phyloP scores from a whole-genome alignment of 108 stramenopile species.

The Skeletonema menzelii region DNA sequence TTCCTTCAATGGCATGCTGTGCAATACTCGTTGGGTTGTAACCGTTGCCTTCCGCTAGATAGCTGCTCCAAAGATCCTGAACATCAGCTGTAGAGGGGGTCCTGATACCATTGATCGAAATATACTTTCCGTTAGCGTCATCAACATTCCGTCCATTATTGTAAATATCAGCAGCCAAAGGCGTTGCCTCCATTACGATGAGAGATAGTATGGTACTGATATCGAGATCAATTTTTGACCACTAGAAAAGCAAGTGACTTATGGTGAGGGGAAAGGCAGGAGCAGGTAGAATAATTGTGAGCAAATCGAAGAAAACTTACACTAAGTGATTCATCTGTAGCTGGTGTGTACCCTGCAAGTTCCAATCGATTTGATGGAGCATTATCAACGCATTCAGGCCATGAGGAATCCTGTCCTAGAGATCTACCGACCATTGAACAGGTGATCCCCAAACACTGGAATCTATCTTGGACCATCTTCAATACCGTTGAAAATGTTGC shows the following conservation, averaged over 20 bases:
- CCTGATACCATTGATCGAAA: slow-evolving; percentile 46
- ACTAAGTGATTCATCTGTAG: slow-evolving; percentile 17
- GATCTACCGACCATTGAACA: slow-evolving; percentile 22
- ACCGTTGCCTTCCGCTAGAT: slow-evolving; percentile 9
- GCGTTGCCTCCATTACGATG: slow-evolving; percentile 43
- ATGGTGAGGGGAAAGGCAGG: not conserved
- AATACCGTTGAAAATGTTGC: slow-evolving; percentile 11
- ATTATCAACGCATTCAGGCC: slow-evolving; percentile 6
- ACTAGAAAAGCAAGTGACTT: not conserved
- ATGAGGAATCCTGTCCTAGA: not conserved
- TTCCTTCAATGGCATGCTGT: slow-evolving; percentile 24
- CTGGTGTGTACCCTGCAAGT: slow-evolving; percentile 33
- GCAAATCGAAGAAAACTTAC: slow-evolving; percentile 8
- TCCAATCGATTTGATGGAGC: not conserved
- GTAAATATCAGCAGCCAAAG: slow-evolving; percentile 54
- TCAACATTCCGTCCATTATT: slow-evolving; percentile 55
- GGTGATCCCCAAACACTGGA: slow-evolving; percentile 38
- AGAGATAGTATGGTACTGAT: slow-evolving; percentile 38
- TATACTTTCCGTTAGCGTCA: not conserved
- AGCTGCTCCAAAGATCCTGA: slow-evolving; percentile 22
- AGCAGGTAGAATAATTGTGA: not conserved
- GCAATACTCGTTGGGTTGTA: slow-evolving; percentile 45
- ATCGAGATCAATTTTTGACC: slow-evolving; percentile 41
- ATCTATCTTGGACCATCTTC: slow-evolving; percentile 24
- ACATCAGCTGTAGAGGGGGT: slow-evolving; percentile 4